phyloP scores from a whole-genome alignment of 345 rosid genomes.

The Eucalyptus microcorys region DNA sequence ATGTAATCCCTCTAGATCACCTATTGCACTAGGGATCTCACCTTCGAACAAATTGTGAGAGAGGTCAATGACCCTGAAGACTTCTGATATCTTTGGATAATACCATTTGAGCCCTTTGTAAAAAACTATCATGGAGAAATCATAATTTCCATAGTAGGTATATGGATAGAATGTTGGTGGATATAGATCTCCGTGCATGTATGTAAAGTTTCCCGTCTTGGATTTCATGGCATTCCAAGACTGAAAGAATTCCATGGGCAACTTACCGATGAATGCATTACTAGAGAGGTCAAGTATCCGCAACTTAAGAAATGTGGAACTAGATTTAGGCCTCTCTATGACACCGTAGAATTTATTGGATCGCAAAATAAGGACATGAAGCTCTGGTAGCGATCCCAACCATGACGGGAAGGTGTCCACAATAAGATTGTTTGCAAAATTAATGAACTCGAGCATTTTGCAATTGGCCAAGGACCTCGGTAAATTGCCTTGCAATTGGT shows the following conservation, averaged over 20 bases:
- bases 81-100: background rate
- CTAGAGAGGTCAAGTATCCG: background rate
- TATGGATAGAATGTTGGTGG: accelerated
- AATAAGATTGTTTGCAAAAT: background rate
- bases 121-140: background rate
- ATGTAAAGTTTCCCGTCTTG: background rate
- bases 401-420: slow-evolving; percentile 2
- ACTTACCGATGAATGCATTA: background rate
- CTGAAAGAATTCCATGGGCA: slow-evolving; percentile 1
- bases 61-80: background rate
- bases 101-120: background rate
- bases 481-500: background rate
- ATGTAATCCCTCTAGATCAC: background rate
- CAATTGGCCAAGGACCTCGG: background rate
- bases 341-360: background rate
- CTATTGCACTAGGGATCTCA: background rate
- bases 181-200: background rate
- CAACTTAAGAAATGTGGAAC: background rate
- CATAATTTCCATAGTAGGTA: background rate
- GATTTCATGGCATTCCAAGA: slow-evolving; percentile 7
- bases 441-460: background rate
- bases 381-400: background rate
- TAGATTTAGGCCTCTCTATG: background rate
- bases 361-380: background rate
- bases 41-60: background rate